A percentile compares a stretch with the other conserved stretches of the same genome.
Conservation (phyloP, 768 basidiomycete genomes). For the Tulasnella sp. region DNA sequence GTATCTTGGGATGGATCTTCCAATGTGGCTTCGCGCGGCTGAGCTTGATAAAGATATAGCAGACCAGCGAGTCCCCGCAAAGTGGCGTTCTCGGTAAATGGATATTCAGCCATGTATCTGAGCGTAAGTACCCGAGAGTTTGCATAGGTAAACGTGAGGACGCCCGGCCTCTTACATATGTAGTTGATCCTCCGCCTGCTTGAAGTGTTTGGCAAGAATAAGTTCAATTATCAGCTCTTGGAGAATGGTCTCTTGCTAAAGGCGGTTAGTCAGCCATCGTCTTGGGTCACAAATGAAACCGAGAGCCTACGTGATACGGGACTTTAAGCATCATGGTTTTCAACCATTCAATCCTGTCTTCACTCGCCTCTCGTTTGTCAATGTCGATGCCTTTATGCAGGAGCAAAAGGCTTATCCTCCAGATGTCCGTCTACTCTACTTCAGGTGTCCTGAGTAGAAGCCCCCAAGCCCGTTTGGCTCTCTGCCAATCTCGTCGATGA, state of each 20-base stretch:
- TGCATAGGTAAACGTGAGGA: no score
- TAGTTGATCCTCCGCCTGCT: slow-evolving; percentile 76
- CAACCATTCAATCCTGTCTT: slow-evolving; percentile 35
- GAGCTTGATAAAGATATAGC: slow-evolving; percentile 48
- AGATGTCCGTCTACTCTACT: slow-evolving; percentile 66
- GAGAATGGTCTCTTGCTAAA: slow-evolving; percentile 68
- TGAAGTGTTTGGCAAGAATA: slow-evolving; percentile 53
- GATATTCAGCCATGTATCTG: slow-evolving; percentile 83
- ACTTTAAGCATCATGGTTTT: slow-evolving; percentile 71
- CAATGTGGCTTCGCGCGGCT: slow-evolving; percentile 28
- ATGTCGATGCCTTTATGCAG: slow-evolving; percentile 33
- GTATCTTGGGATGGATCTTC: no score
- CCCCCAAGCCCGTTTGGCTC: slow-evolving; percentile 67
- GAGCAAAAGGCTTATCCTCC: slow-evolving; percentile 60
- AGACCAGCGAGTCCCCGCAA: slow-evolving; percentile 83
- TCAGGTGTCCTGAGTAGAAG: slow-evolving; percentile 75
- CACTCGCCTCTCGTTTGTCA: slow-evolving; percentile 34
- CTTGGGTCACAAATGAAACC: no score
- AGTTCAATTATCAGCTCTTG: slow-evolving; percentile 69
- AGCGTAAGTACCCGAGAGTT: background rate
- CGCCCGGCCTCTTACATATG: slow-evolving; percentile 85
- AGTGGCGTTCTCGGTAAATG: slow-evolving; percentile 75
- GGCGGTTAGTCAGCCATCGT: no score
- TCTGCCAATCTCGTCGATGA: slow-evolving; percentile 57
- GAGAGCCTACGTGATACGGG: slow-evolving; percentile 55